Percentiles rank a stretch among this genome's conserved stretches.
Evolutionary conservation across 2,329 filamentous ascomycete genomes (phyloP).

Genomic region (Beauveria bassiana): DNA sequence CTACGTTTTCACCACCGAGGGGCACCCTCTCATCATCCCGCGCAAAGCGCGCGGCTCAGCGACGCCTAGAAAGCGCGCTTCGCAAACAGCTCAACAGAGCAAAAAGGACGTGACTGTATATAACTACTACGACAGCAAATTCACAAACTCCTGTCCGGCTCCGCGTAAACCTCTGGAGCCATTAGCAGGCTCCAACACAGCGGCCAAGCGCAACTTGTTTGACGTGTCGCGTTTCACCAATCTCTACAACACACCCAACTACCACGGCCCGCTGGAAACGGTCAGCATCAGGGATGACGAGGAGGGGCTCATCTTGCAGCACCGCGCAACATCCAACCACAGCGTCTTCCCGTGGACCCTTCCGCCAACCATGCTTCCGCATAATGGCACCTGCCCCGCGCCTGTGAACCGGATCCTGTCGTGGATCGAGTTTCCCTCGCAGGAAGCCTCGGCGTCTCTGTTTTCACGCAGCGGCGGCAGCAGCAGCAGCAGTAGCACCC

Average conservation of each 20-base stretch:
- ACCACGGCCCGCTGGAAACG: constrained; percentile 39
- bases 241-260: constrained; percentile 66
- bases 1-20: constrained; percentile 93
- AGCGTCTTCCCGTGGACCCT: constrained; percentile 93
- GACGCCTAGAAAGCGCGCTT: neutral
- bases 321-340: constrained; percentile 60
- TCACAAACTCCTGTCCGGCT: constrained; percentile 58
- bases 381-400: constrained; percentile 67
- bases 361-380: constrained; percentile 64
- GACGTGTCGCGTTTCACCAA: constrained; percentile 81
- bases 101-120: constrained; percentile 18
- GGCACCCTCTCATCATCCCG: constrained; percentile 84
- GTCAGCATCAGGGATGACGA: constrained; percentile 39
- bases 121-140: constrained; percentile 35
- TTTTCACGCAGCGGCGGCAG: constrained; percentile 8
- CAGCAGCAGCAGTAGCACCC: neutral
- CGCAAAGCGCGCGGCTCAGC: constrained; percentile 17
- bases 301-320: constrained; percentile 31
- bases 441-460: constrained; percentile 27
- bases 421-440: constrained; percentile 53
- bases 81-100: constrained; percentile 15
- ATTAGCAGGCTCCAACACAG: constrained; percentile 70
- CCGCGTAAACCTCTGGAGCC: constrained; percentile 47
- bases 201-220: constrained; percentile 73
- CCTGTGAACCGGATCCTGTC: constrained; percentile 66